Base-by-base conservation (phyloP, 2,329 filamentous ascomycete species). In the Tolypocladium endophyticum region DNA sequence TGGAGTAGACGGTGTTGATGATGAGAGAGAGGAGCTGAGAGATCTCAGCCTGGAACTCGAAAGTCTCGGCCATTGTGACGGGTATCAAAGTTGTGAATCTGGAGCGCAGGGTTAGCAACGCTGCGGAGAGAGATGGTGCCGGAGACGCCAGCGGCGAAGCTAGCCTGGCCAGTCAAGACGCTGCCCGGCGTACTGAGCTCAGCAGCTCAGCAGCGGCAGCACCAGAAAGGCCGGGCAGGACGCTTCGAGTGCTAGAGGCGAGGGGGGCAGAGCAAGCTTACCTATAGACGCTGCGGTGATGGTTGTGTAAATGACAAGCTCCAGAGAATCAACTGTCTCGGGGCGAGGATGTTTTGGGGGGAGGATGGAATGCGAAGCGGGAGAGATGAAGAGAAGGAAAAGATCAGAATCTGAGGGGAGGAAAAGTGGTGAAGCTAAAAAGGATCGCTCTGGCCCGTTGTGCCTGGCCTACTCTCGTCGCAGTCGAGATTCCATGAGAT, bases 11-110 rank as follows among this genome's bases (percentile, higher is more conserved):
- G 68, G 94, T 97, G 90, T 99, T 99, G 87, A 99, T 99, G 81
- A 99, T 99, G 77, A 99, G 90, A 70, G 88, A 92, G 76, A 99
- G 89, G 68, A 99, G 90, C 90, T 99, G 94, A 89, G 93, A 97
- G 77, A 99, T 99, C 90, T 99, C 94, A 89, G 94, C 94, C 89
- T 99, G 94, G 85, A 97, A 99, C 89, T 97, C 93, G 83, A 99
- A 99, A 70, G 92, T 97, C 84, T 97, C 92, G 79, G 91, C 80
- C 90, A 96, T 96, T 77, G 76, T 89, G 79, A 74, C 73, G 77
- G 75, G 69, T 76, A 75, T 74, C 70, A 71, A 72, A 38, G 61
- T 65, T 65, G 67, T 69, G 28, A 38, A n/a, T 47, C 45, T 28
- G 30, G 11, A n/a, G 23, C 18, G 30, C n/a, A 43, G 59, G 23